Base-by-base conservation (phyloP, 768 basidiomycete genomes). In the Suillus alpinus region DNA sequence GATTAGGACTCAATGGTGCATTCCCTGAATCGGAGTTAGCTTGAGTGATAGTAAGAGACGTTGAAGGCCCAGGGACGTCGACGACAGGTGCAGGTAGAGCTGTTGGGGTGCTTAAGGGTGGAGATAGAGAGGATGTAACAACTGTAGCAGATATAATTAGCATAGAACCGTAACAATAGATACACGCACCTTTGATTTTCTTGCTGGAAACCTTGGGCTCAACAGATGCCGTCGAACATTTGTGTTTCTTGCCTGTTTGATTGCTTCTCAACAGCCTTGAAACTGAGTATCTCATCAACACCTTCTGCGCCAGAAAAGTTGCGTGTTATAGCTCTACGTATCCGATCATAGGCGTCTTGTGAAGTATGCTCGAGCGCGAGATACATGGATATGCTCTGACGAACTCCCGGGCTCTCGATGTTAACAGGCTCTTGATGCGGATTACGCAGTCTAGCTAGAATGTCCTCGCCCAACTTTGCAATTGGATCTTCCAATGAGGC, bases 401-500 rank as follows among this genome's bases (percentile, higher is more conserved):
- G 36, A 62, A 59, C 20, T 16, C 31, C 34, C 0, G 69, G 60
- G 51, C 66, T 66, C 20, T 65, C 60, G 4, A 73, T 57, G 20
- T 66, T 67, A n/a, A 1, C n/a, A 14, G 29, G 29, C 6, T 37
- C 13, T 29, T 47, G 43, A 5, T 39, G 57, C 0, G 76, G 77
- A 60, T 75, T 68, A 14, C 69, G 64, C 2, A 78, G 66, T 2
- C 63, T 62, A 1, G 66, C 41, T 12, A 74, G 29, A 3, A 64
- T 52, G 3, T 62, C 59, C 0, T 56, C 14, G 39, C 67, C 63
- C 8, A 76, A 64, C 23, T 51, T 40, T 9, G 53, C 61, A n/a
- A 59, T 63, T 2, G 52, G 58, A 6, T 57, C 58, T 1, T 62
- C 59, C 8, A 67, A 34, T 1, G 63, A 58, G 2, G 64, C 67